Percentiles rank a stretch among this genome's conserved stretches.
Conservation (phyloP, 2,329 filamentous ascomycete species). For the Sphaerulina populicola region DNA sequence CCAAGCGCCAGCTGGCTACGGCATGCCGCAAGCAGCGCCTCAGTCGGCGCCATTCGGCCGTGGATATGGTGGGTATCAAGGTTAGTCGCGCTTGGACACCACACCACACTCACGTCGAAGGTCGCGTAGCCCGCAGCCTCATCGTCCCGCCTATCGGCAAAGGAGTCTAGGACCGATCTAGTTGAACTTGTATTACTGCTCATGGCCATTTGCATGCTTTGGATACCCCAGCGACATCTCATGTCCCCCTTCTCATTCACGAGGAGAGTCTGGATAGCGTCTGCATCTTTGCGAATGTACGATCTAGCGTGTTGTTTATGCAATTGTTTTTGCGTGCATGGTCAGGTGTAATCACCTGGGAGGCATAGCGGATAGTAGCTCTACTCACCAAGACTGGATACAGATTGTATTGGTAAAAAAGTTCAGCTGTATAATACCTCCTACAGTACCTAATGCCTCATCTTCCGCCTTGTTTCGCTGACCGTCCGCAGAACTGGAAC, state of each 20-base stretch:
- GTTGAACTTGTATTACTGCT: conserved; percentile 2
- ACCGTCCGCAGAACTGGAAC: background rate
- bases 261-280: background rate
- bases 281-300: conserved; percentile 4
- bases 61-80: conserved; percentile 54
- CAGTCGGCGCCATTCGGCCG: conserved; percentile 36
- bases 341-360: background rate
- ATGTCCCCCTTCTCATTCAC: background rate
- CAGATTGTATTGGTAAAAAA: background rate
- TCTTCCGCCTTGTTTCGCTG: background rate
- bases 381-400: conserved; percentile 6
- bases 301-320: conserved; percentile 10
- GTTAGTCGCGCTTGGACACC: conserved; percentile 33
- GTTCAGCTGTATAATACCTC: background rate
- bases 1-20: conserved; percentile 42
- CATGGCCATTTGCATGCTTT: conserved; percentile 8
- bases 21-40: conserved; percentile 43
- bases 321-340: background rate
- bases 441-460: too few species aligned
- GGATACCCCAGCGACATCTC: conserved; percentile 2
- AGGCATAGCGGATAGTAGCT: conserved; percentile 5
- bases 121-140: conserved; percentile 2
- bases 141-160: background rate
- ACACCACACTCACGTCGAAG: conserved; percentile 1
- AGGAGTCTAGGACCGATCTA: background rate